Percentiles rank a stretch among this genome's conserved stretches.
These are phyloP conservation scores for Fusarium ramigenum DNA, from an alignment of 2,329 filamentous ascomycete species.

Conservation along the genomic window DNA sequence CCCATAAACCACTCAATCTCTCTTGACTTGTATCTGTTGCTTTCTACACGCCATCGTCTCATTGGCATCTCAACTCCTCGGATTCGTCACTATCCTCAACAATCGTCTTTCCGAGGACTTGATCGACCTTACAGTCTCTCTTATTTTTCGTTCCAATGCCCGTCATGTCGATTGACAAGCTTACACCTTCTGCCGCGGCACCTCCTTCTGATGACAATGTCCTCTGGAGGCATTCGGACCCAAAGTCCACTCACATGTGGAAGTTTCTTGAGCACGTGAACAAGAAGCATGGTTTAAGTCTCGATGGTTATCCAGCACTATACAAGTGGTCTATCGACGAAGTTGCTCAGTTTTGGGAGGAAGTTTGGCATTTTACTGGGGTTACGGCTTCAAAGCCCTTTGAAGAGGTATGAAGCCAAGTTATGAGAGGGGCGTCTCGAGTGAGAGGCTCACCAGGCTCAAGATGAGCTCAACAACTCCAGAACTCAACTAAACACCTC, in stretches of 20 bases:
- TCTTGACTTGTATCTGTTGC: not conserved
- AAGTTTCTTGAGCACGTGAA: conserved; percentile 76
- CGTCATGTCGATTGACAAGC: conserved; percentile 40
- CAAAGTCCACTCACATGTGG: conserved; percentile 75
- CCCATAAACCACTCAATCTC: not conserved
- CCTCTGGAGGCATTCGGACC: conserved; percentile 77
- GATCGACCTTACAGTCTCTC: not conserved
- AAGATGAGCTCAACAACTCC: not conserved
- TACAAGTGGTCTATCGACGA: conserved; percentile 87
- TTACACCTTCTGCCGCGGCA: conserved; percentile 30
- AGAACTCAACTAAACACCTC: conserved; percentile 10
- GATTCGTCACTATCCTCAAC: conserved; percentile 16
- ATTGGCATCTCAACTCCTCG: conserved; percentile 3
- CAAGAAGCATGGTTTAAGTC: conserved; percentile 68
- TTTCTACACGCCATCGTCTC: not conserved
- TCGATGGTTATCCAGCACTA: conserved; percentile 77
- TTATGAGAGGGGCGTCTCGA: not conserved
- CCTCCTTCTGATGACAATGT: conserved; percentile 49
- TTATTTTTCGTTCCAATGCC: conserved; percentile 29
- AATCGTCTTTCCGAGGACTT: not conserved
- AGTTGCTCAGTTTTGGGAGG: conserved; percentile 81
- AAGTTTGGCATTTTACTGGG: conserved; percentile 84
- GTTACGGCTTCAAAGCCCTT: conserved; percentile 74
- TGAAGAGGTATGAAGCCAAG: conserved; percentile 59
- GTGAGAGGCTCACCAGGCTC: conserved; percentile 3